These are phyloP conservation scores for Citrullus amarus DNA, from an alignment of 306 rosid genomes.

Conservation along the genomic window DNA sequence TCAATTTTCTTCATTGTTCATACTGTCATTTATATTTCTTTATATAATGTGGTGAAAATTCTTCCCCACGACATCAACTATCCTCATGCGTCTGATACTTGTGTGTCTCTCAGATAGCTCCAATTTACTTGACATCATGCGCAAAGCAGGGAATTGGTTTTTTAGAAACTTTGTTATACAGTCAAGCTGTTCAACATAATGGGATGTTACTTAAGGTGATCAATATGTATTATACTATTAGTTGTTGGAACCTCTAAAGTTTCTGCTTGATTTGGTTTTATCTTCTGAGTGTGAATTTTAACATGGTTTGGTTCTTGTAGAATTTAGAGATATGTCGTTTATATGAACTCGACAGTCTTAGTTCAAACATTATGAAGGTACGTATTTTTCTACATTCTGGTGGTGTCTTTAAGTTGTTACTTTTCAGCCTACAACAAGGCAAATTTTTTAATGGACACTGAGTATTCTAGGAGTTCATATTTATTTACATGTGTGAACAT, in stretches of 20 bases:
- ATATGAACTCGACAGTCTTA: constrained; percentile 52
- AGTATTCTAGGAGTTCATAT: not conserved
- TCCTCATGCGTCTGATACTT: constrained; percentile 17
- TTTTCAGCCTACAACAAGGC: not conserved
- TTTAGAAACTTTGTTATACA: constrained; percentile 60
- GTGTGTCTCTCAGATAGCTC: constrained; percentile 66
- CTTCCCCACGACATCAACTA: not conserved
- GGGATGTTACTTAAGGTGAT: constrained; percentile 68
- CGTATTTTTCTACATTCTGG: not conserved
- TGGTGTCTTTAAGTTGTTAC: not conserved
- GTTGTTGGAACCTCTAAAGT: constrained; percentile 2
- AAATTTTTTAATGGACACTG: not conserved
- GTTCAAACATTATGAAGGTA: constrained; percentile 87
- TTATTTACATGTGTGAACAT: not conserved
- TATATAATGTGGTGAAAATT: not conserved
- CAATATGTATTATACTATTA: constrained; percentile 6
- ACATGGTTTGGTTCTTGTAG: constrained; percentile 32
- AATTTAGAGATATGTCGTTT: constrained; percentile 84
- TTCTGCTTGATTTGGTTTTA: constrained; percentile 4
- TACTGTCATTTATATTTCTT: not conserved
- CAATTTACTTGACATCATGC: constrained; percentile 87
- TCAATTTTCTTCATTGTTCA: not conserved
- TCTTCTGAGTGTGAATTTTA: constrained; percentile 11
- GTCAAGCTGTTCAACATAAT: constrained; percentile 66
- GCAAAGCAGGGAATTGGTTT: constrained; percentile 85